A percentile compares a stretch with the other conserved stretches of the same genome.
These are phyloP conservation scores for Amphirosellinia nigrospora DNA, from an alignment of 495 filamentous ascomycete genomes.

Conservation along the genomic window DNA sequence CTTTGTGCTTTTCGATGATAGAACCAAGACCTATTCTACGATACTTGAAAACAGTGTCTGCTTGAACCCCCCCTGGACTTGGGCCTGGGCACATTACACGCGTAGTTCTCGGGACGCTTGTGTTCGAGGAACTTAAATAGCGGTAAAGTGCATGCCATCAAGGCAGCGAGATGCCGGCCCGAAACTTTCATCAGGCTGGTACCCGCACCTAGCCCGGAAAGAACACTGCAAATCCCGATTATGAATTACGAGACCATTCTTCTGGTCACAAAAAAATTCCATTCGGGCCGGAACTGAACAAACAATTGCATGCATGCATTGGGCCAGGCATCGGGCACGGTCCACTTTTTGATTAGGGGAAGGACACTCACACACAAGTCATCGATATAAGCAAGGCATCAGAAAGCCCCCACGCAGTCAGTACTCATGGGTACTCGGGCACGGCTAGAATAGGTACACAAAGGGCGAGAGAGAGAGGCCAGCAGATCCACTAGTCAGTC, in stretches of 20 bases:
- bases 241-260: too few species aligned
- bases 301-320: too few species aligned
- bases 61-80: too few species aligned
- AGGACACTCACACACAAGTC: not conserved
- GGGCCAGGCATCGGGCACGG: too few species aligned
- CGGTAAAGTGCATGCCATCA: not conserved
- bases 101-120: not conserved
- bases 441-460: not conserved
- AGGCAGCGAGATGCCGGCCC: not conserved
- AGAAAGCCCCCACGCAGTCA: not conserved
- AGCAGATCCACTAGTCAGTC: constrained; percentile 16
- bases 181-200: too few species aligned
- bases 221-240: too few species aligned
- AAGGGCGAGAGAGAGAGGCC: not conserved
- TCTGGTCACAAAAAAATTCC: too few species aligned
- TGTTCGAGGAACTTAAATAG: not conserved
- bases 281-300: too few species aligned
- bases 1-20: not conserved
- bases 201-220: too few species aligned
- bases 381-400: not conserved
- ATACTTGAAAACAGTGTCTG: not conserved
- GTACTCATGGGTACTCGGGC: not conserved
- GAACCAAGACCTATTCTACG: not conserved
- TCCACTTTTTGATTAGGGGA: too few species aligned
- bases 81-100: not conserved